These are phyloP conservation scores for Penicillium sp. DNA, from an alignment of 2,329 filamentous ascomycete genomes.

Conservation along the genomic window DNA sequence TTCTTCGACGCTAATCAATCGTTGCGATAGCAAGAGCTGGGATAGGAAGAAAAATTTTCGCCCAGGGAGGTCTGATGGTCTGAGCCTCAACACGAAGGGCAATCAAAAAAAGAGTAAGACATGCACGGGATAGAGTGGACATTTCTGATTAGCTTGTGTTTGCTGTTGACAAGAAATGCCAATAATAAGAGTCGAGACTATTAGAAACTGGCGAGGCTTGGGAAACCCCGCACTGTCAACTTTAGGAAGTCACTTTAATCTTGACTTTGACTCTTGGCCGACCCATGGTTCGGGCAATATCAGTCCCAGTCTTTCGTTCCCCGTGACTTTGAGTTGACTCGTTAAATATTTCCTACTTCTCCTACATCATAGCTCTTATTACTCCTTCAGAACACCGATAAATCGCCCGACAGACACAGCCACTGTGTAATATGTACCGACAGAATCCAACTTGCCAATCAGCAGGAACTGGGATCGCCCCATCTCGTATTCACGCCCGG, in stretches of 20 bases:
- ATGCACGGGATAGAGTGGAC: conserved; percentile 3
- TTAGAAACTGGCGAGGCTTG: background rate
- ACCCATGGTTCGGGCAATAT: background rate
- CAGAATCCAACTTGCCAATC: conserved; percentile 13
- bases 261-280: background rate
- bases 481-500: conserved; percentile 19
- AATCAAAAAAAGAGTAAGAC: background rate
- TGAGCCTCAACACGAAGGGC: conserved; percentile 1
- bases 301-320: background rate
- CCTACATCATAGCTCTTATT: background rate
- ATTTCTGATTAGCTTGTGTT: conserved; percentile 8
- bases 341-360: background rate
- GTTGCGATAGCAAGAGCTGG: background rate
- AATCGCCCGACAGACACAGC: conserved; percentile 6
- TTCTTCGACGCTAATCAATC: background rate
- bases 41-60: background rate
- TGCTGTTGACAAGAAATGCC: background rate
- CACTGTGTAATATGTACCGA: conserved; percentile 9
- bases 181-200: background rate
- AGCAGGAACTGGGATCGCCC: background rate
- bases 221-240: background rate
- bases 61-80: background rate
- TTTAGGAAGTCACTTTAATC: background rate
- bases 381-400: background rate
- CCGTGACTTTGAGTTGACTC: background rate